Base-by-base conservation (phyloP, 2,329 filamentous ascomycete genomes). In the Claviceps fusiformis region DNA sequence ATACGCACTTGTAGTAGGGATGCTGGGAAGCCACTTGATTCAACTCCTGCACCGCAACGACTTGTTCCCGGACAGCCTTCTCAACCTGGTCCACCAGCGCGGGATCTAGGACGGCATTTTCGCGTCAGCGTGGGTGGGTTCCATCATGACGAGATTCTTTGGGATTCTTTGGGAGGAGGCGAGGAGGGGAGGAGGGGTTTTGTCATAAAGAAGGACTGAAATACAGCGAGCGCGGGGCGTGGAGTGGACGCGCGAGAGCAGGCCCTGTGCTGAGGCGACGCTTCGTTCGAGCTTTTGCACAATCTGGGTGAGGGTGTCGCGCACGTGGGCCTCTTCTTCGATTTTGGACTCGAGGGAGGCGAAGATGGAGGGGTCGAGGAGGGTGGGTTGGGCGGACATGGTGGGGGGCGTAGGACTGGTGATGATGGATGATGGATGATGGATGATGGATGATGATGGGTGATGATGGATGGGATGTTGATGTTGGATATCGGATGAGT, bases 1-100 rank as follows among this genome's bases (percentile, higher is more conserved):
- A 31, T 15, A 58, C 71, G 50, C 66, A 96, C 79, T 95, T 96
- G 82, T 97, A 98, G 76, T 97, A 98, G 0, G 93, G 92, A 64
- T 95, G 86, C 67, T 87, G 79, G 31, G 89, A 91, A 2, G 91
- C 89, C 54, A 88, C 80, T 54, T 77, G 72, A 58, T 82, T 80
- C 48, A 98, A 80, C 61, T 85, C 82, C 56, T 75, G 72, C 49
- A 96, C 79, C 48, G 85, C 86, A 50, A 81, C 75, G 55, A 87
- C 79, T 68, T 95, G 83, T 41, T 86, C 80, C 59, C 80, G 74
- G 67, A 97, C 87, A 56, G 74, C 75, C n/a, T 81, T 80, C 58
- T 89, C 80, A 1, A 89, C 84, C 61, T 87, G 80, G 11, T 78
- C 74, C 47, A 95, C 76, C 39, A 96, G 75, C 4, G 78, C 71